A percentile compares a stretch with the other conserved stretches of the same genome.
These are phyloP conservation scores for Scleromitrula shiraiana DNA, from an alignment of 2,329 filamentous ascomycete genomes.

Conservation along the genomic window DNA sequence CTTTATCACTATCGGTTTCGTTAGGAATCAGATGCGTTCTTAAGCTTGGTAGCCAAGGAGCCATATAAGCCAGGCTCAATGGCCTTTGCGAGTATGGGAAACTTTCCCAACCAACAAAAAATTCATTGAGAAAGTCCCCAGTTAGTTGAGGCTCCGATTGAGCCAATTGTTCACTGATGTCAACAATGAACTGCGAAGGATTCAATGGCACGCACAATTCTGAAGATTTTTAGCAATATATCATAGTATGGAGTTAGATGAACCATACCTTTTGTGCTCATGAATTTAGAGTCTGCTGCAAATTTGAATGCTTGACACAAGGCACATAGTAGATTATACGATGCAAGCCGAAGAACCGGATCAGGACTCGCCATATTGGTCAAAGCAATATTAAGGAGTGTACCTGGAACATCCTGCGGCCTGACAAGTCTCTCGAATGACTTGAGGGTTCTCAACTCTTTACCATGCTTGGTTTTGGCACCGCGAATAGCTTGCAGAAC, in stretches of 20 bases:
- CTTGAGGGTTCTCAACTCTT: slow-evolving; percentile 52
- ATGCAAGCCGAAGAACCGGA: slow-evolving; percentile 50
- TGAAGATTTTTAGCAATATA: slow-evolving; percentile 25
- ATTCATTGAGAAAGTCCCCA: slow-evolving; percentile 63
- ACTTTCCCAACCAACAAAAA: slow-evolving; percentile 65
- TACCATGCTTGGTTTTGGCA: slow-evolving; percentile 57
- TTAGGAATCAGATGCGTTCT: slow-evolving; percentile 50
- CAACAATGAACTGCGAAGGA: slow-evolving; percentile 55
- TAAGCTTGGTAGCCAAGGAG: slow-evolving; percentile 57
- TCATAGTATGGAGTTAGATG: not conserved
- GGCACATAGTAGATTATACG: slow-evolving; percentile 60
- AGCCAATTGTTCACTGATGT: slow-evolving; percentile 57
- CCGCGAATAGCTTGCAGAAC: slow-evolving; percentile 55
- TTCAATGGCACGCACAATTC: slow-evolving; percentile 57
- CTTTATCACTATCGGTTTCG: slow-evolving; percentile 57
- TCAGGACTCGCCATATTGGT: slow-evolving; percentile 59
- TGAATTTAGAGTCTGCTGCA: slow-evolving; percentile 49
- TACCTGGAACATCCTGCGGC: slow-evolving; percentile 63
- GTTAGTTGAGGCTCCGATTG: slow-evolving; percentile 58
- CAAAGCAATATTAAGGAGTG: slow-evolving; percentile 57
- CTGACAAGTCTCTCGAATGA: slow-evolving; percentile 57
- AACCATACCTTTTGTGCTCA: slow-evolving; percentile 50
- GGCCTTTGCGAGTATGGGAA: slow-evolving; percentile 60
- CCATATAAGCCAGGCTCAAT: slow-evolving; percentile 60
- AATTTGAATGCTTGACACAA: slow-evolving; percentile 63